These are phyloP conservation scores for Rostrohypoxylon terebratum DNA, from an alignment of 495 filamentous ascomycete genomes.

Conservation along the genomic window DNA sequence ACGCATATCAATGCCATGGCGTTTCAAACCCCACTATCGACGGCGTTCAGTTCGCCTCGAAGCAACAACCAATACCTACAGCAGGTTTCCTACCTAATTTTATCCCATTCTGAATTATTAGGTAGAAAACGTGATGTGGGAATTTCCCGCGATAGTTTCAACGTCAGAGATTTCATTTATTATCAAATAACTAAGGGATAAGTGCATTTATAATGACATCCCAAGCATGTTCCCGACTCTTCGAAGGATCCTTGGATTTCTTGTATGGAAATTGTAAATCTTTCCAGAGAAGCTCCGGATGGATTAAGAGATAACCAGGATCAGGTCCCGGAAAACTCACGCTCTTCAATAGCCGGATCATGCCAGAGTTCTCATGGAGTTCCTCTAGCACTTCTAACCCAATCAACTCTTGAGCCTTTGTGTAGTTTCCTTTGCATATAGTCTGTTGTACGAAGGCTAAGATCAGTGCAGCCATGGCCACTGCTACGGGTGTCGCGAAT, in stretches of 20 bases:
- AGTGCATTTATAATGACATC: constrained; percentile 2
- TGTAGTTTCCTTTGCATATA: not conserved
- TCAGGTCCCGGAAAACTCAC: not conserved
- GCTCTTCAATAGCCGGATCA: constrained; percentile 7
- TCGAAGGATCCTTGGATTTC: not conserved
- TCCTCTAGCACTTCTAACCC: constrained; percentile 4
- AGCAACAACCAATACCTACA: no score
- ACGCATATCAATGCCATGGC: no score
- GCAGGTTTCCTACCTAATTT: no score
- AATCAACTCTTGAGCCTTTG: not conserved
- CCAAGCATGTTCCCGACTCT: constrained; percentile 7
- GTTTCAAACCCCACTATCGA: no score
- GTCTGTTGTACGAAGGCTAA: constrained; percentile 10
- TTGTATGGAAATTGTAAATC: not conserved
- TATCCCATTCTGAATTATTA: no score
- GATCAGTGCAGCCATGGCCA: constrained; percentile 4
- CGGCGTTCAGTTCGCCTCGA: no score
- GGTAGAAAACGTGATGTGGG: not conserved
- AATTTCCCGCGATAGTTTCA: not conserved
- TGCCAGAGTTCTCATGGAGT: not conserved
- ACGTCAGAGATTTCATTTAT: not conserved
- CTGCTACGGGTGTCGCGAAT: constrained; percentile 4
- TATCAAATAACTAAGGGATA: not conserved
- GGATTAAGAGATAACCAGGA: not conserved
- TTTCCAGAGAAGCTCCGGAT: constrained; percentile 3